Evolutionary conservation across 371 early-diverging fungal genomes (phyloP).

Genomic region (Syncephalastrum sp.): DNA sequence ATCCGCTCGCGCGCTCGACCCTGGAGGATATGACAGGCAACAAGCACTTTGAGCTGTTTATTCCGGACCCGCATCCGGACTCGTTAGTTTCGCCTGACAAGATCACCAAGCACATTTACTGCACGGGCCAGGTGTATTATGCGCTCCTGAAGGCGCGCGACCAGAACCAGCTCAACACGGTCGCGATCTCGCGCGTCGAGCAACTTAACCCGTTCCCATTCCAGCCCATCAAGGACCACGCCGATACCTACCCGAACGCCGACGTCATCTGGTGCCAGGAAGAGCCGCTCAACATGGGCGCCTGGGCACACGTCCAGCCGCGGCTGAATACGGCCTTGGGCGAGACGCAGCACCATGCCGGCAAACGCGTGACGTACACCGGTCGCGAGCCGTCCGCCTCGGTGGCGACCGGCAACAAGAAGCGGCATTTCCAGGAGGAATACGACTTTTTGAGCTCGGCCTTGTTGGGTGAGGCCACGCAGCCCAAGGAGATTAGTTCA

Average conservation of each 20-base stretch:
- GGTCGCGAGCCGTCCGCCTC: conserved; percentile 93
- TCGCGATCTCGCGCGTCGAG: conserved; percentile 94
- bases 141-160: conserved; percentile 84
- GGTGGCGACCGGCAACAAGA: conserved; percentile 96
- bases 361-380: conserved; percentile 78
- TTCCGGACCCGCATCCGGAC: conserved; percentile 89
- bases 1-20: conserved; percentile 86
- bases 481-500: conserved; percentile 64
- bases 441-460: conserved; percentile 81
- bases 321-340: conserved; percentile 81
- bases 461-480: conserved; percentile 69
- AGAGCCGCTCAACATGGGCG: conserved; percentile 93
- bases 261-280: conserved; percentile 95
- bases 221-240: conserved; percentile 79
- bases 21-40: conserved; percentile 80
- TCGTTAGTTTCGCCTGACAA: conserved; percentile 71
- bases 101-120: conserved; percentile 89
- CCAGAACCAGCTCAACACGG: conserved; percentile 75
- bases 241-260: conserved; percentile 89
- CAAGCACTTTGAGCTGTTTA: conserved; percentile 86
- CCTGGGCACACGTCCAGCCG: conserved; percentile 88
- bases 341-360: conserved; percentile 68
- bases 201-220: conserved; percentile 97
- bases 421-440: conserved; percentile 94
- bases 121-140: conserved; percentile 97